Conservation (phyloP, 2,329 filamentous ascomycete genomes). For the Hirsutella thompsonii region DNA sequence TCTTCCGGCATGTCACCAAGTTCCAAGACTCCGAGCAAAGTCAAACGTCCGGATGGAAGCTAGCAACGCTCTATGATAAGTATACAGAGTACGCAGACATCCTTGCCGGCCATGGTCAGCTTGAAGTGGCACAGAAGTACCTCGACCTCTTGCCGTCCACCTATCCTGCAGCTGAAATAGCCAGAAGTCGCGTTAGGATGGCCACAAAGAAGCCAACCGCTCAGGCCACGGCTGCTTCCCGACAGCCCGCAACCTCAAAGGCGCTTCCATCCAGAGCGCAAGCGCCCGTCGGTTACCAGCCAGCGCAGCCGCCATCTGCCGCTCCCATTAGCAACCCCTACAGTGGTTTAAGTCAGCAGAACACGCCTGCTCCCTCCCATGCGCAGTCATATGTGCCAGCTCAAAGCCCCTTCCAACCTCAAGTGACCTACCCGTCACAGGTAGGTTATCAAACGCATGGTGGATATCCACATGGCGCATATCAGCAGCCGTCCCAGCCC, state of each 20-base stretch:
- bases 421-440: slow-evolving; percentile 26
- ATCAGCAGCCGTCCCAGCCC: slow-evolving; percentile 36
- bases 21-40: slow-evolving; percentile 69
- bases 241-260: slow-evolving; percentile 17
- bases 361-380: slow-evolving; percentile 12
- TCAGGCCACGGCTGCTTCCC: slow-evolving; percentile 11
- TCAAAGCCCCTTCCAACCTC: slow-evolving; percentile 21
- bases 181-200: slow-evolving; percentile 71
- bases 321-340: slow-evolving; percentile 18
- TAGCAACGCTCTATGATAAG: slow-evolving; percentile 78
- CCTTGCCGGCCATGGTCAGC: slow-evolving; percentile 75
- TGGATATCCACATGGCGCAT: slow-evolving; percentile 25
- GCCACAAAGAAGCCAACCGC: slow-evolving; percentile 48
- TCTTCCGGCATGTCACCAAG: slow-evolving; percentile 89
- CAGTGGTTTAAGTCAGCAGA: slow-evolving; percentile 6
- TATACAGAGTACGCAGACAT: slow-evolving; percentile 97
- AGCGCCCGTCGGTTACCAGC: slow-evolving; percentile 32
- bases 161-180: slow-evolving; percentile 79
- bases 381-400: slow-evolving; percentile 24
- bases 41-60: slow-evolving; percentile 73
- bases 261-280: slow-evolving; percentile 25
- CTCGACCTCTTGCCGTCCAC: slow-evolving; percentile 71
- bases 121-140: slow-evolving; percentile 81
- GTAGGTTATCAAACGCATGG: slow-evolving; percentile 25
- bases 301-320: slow-evolving; percentile 23